Base-by-base conservation (phyloP, 495 filamentous ascomycete genomes). In the Sordaria brevicollis region DNA sequence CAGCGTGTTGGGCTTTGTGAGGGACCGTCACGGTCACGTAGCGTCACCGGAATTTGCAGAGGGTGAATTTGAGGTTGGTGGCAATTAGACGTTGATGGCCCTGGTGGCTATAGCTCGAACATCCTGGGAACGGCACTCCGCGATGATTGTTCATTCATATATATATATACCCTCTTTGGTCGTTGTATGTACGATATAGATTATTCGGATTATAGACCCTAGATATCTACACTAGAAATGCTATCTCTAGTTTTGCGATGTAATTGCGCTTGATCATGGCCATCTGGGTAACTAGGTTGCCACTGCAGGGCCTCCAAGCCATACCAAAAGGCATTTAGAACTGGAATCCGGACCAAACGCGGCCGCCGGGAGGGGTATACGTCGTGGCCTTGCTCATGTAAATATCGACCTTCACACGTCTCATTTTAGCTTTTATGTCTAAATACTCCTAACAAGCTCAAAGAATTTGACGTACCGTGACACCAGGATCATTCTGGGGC, bases 341-440 rank as follows among this genome's bases (percentile, higher is more conserved):
- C 13, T 66, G 35, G 33, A 73, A 82, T 33, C 84, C 83, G 37
- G 77, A 79, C 85, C 85, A 87, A 21, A 86, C 83, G 36, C 72
- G 74, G 15, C 85, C 84, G 21, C 84, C 85, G 5, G 85, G 85
- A 68, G 74, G 73, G 6, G 78, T 84, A 75, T 87, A 87, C 0
- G 81, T 83, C 10, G 80, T 83, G 6, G 76, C 80, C 66, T 79
- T 80, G 65, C 76, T 77, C 6, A 73, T 67, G 75, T 84, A 85
- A 67, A 85, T 85, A 69, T 83, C 81, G 43, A 86, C 80, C 81
- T 81, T 65, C 1, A 15, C 35, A 34, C 17, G 17, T 54, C 71
- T 49, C 73, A 65, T 10, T 19, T n/a, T 17, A 36, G 15, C 25
- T 35, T 57, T 57, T 35, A 10, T 54, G 35, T n/a, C 33, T 36